These are phyloP conservation scores for Hypericum androsaemum DNA, from an alignment of 345 rosid species.

Conservation along the genomic window DNA sequence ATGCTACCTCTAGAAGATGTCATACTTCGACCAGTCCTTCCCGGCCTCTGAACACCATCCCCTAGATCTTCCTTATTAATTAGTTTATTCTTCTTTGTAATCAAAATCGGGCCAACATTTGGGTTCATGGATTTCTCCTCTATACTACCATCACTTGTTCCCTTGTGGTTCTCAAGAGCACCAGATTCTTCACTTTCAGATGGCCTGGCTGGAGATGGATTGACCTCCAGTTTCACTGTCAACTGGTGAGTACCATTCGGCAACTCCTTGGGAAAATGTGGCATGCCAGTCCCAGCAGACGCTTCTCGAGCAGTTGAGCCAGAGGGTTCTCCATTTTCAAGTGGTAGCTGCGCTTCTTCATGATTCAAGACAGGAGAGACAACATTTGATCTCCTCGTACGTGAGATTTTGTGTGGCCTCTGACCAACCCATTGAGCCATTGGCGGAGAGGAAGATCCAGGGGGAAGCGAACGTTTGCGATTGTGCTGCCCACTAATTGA, in stretches of 20 bases:
- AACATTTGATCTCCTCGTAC: conserved; percentile 46
- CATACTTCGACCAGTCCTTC: conserved; percentile 37
- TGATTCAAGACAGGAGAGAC: conserved; percentile 46
- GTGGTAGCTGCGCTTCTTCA: conserved; percentile 32
- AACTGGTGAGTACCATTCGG: conserved; percentile 27
- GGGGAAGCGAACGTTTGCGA: conserved; percentile 36
- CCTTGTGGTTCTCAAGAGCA: conserved; percentile 35
- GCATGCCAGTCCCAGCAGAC: conserved; percentile 26
- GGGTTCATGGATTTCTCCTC: conserved; percentile 25
- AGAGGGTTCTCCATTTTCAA: conserved; percentile 30
- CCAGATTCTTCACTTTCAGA: conserved; percentile 53
- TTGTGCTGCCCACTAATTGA: conserved; percentile 27
- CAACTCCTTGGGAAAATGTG: conserved; percentile 21
- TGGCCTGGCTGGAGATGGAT: conserved; percentile 42
- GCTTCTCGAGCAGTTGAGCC: conserved; percentile 28
- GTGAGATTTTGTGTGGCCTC: conserved; percentile 45
- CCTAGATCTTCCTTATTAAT: conserved; percentile 29
- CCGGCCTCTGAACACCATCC: conserved; percentile 42
- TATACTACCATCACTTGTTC: conserved; percentile 17
- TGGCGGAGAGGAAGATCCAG: conserved; percentile 41
- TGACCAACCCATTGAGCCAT: conserved; percentile 55
- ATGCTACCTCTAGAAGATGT: conserved; percentile 24
- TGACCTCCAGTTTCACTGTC: conserved; percentile 33
- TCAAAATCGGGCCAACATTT: conserved; percentile 21
- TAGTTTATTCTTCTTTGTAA: conserved; percentile 29